These are phyloP conservation scores for Erodium trifolium DNA, from an alignment of 441 rosid species.

Conservation along the genomic window DNA sequence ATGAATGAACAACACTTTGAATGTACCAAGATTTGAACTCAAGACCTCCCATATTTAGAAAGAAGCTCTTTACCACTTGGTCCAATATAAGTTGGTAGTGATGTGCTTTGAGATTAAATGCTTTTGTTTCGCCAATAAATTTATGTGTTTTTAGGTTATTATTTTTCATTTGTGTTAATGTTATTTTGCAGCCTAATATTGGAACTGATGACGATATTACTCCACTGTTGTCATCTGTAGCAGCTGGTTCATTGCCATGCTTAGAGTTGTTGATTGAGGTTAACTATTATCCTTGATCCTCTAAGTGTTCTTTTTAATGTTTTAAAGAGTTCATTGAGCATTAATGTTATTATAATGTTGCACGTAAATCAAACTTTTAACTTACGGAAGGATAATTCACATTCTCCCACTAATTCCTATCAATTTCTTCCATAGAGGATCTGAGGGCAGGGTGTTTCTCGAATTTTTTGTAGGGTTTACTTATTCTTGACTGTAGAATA, in stretches of 20 bases:
- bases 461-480: background rate
- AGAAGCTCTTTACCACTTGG: too few relatives aligned
- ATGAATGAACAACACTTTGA: too few relatives aligned
- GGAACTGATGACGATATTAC: slow-evolving; percentile 82
- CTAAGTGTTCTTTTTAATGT: too few relatives aligned
- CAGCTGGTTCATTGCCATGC: slow-evolving; percentile 75
- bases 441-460: background rate
- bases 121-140: slow-evolving; percentile 2
- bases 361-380: background rate
- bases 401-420: background rate
- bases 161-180: background rate
- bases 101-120: background rate
- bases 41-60: too few relatives aligned
- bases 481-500: background rate
- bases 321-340: background rate
- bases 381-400: background rate
- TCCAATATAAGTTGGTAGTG: too few relatives aligned
- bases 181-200: slow-evolving; percentile 61
- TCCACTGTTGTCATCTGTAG: slow-evolving; percentile 77
- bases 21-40: too few relatives aligned
- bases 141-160: background rate
- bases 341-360: background rate
- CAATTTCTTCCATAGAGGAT: background rate
- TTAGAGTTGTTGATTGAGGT: slow-evolving; percentile 74
- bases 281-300: slow-evolving; percentile 19